Evolutionary conservation across 1,139 yeast genomes (phyloP).

Genomic region (Kodamaea suecica): DNA sequence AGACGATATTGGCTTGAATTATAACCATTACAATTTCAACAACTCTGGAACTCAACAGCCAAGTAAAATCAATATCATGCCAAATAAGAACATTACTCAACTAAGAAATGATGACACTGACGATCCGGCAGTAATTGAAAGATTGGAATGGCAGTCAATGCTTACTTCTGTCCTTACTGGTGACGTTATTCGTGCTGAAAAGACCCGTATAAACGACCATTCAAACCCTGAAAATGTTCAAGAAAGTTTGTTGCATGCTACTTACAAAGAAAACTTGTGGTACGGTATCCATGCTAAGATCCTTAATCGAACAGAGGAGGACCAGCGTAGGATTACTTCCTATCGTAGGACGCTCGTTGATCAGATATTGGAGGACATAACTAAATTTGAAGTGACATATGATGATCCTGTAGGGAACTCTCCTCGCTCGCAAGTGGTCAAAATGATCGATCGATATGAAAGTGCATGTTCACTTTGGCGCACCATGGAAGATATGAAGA

Average conservation of each 20-base stretch:
- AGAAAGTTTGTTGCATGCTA: constrained; percentile 50
- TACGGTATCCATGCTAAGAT: constrained; percentile 76
- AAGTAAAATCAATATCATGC: constrained; percentile 28
- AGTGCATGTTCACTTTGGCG: constrained; percentile 78
- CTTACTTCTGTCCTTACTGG: constrained; percentile 86
- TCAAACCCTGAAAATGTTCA: constrained; percentile 42
- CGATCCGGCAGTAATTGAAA: constrained; percentile 68
- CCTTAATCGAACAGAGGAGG: constrained; percentile 76
- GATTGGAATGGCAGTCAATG: constrained; percentile 97
- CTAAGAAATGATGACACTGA: constrained; percentile 44
- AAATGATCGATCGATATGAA: constrained; percentile 59
- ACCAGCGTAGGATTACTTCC: constrained; percentile 69
- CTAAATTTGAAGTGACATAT: constrained; percentile 55
- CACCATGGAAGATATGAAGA: constrained; percentile 71
- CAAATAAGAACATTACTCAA: constrained; percentile 38
- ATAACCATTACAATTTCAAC: constrained; percentile 12
- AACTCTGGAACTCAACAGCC: constrained; percentile 3
- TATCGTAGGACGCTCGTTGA: constrained; percentile 75
- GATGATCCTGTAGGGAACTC: constrained; percentile 27
- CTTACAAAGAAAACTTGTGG: constrained; percentile 79
- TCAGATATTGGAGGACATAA: constrained; percentile 65
- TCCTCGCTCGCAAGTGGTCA: constrained; percentile 51
- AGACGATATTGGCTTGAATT: constrained; percentile 15
- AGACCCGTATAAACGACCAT: constrained; percentile 65
- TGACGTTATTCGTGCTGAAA: constrained; percentile 89